Percentiles rank a stretch among this genome's conserved stretches.
Conservation (phyloP, 1,284 basidiomycete species). For the Xerocomus minutiporus region DNA sequence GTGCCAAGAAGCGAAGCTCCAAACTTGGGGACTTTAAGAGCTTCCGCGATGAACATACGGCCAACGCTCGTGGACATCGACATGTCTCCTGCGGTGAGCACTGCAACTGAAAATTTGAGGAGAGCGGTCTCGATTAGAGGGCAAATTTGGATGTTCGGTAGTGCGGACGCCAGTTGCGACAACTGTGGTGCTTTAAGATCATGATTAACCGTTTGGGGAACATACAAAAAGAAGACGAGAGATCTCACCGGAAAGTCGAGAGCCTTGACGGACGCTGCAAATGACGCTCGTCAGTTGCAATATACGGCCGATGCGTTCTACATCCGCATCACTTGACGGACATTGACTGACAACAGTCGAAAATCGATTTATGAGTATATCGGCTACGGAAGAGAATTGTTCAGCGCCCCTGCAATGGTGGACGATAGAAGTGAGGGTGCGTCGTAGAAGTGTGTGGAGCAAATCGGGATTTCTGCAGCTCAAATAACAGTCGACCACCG, state of each 20-base stretch:
- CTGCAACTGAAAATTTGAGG: conserved; percentile 29
- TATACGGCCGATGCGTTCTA: conserved; percentile 36
- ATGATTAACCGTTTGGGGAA: not conserved
- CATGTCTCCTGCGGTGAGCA: conserved; percentile 48
- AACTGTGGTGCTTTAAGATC: conserved; percentile 44
- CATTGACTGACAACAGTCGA: conserved; percentile 11
- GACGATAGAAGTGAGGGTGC: conserved; percentile 72
- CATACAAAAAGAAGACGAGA: conserved; percentile 6
- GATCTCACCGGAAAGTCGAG: conserved; percentile 52
- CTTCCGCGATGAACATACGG: conserved; percentile 52
- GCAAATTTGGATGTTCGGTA: conserved; percentile 38
- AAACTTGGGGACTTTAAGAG: conserved; percentile 40
- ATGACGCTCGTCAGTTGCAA: conserved; percentile 48
- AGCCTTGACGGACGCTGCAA: conserved; percentile 61
- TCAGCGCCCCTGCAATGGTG: conserved; percentile 74
- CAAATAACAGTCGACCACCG: conserved; percentile 55
- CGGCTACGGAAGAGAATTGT: conserved; percentile 57
- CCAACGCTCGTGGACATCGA: conserved; percentile 59
- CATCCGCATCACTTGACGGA: conserved; percentile 13
- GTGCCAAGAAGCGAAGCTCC: conserved; percentile 53
- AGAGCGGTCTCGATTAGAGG: conserved; percentile 38
- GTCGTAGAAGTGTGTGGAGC: conserved; percentile 55
- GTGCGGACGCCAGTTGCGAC: conserved; percentile 41
- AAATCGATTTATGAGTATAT: conserved; percentile 44
- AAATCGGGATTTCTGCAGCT: conserved; percentile 38